Base-by-base conservation (phyloP, 2,329 filamentous ascomycete species). In the Epichloe bromicola region DNA sequence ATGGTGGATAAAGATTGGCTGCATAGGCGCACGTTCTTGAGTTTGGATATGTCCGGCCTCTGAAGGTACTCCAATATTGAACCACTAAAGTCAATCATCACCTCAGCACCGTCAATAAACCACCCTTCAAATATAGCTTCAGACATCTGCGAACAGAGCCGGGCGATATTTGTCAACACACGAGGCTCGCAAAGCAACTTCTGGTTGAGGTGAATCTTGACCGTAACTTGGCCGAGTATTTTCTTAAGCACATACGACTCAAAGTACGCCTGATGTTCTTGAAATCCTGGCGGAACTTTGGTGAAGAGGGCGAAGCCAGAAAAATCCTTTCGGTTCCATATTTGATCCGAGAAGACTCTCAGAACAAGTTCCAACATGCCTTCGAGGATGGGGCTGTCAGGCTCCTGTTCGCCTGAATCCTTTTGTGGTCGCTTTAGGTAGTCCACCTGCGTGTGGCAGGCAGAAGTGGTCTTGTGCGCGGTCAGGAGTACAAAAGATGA, bases 41-140 rank as follows among this genome's bases (percentile, higher is more conserved):
- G 70, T 11, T 74, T 75, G 1, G 88, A 79, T 37, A 98, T 74
- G 14, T 95, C 88, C 0, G 90, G 85, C 10, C 86, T 80, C 63
- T 95, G 88, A 4, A 98, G 73, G 60, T 95, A 91, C 63, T 98
- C 93, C 6, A 98, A 68, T 6, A 96, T 69, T 49, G 84, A 82
- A 1, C 91, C 93, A 3, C 84, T 79, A 59, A 96, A 94, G 60
- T 97, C 90, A 34, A 97, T 76, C 58, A 93, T 78, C 4, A 81
- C 76, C 58, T 89, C 86, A 1, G 87, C 87, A 1, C 91, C 91
- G 57, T 93, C 85, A 55, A 96, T 79, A 61, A 97, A 97, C 88
- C 90, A 96, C 15, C 93, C 93, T 67, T 97, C 93, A 57, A 93
- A 96, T 12, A 95, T 84, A 5, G 88, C 87, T 64, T 98, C 93